phyloP scores from a whole-genome alignment of 768 basidiomycete species.

The Coprinopsis strossmayeri region DNA sequence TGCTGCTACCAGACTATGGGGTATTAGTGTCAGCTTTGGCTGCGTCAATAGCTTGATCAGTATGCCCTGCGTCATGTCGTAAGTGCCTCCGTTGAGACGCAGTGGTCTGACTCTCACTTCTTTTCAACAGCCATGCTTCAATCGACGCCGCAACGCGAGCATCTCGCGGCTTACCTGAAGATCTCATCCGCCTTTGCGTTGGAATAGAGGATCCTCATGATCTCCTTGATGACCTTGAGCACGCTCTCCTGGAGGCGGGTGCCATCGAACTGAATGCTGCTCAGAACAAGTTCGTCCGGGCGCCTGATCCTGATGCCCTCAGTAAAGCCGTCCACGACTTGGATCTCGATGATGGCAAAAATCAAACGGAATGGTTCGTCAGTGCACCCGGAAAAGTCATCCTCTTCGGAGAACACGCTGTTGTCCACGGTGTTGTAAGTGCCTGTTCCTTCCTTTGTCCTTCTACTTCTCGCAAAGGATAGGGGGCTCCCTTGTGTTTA shows the following conservation, averaged over 20 bases:
- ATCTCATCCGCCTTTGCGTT: constrained; percentile 95
- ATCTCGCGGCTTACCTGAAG: constrained; percentile 96
- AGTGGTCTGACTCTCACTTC: too few species aligned
- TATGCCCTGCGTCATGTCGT: constrained; percentile 99
- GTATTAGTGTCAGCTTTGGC: constrained; percentile 96
- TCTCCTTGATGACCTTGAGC: constrained; percentile 91
- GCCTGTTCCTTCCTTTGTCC: constrained; percentile 11
- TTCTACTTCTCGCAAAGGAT: constrained; percentile 10
- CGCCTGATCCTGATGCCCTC: constrained; percentile 31
- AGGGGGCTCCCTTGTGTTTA: constrained; percentile 12
- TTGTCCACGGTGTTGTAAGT: constrained; percentile 93
- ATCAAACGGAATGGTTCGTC: constrained; percentile 68
- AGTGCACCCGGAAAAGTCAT: constrained; percentile 98
- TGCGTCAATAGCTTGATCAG: constrained; percentile 97
- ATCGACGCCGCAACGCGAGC: constrained; percentile 94
- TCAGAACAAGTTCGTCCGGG: constrained; percentile 44
- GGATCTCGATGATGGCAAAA: constrained; percentile 31
- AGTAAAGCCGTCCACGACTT: constrained; percentile 67
- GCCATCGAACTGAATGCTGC: constrained; percentile 62
- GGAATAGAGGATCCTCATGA: constrained; percentile 96
- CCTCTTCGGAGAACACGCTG: constrained; percentile 97
- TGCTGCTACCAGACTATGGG: constrained; percentile 89
- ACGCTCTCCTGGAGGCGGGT: constrained; percentile 86
- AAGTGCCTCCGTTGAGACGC: constrained; percentile 35
- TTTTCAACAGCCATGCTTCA: constrained; percentile 74